phyloP scores from a whole-genome alignment of 306 rosid species.

The Dalbergia cochinchinensis region DNA sequence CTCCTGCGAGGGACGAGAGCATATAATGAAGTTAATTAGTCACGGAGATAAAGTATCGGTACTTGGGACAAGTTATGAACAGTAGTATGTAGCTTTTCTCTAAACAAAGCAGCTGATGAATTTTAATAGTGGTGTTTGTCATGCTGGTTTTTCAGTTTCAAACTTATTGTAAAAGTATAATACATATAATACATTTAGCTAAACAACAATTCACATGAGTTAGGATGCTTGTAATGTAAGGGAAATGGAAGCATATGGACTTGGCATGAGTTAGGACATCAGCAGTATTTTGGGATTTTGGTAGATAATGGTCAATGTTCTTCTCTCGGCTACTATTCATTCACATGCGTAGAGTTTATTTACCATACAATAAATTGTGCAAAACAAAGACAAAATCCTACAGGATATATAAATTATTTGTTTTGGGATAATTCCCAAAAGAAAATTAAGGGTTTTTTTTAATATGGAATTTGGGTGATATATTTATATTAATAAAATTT shows the following conservation, averaged over 20 bases:
- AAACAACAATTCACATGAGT: constrained; percentile 15
- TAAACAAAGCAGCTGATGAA: background rate
- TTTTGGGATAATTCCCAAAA: background rate
- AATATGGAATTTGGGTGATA: too few species aligned
- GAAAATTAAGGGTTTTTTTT: background rate
- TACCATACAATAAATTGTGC: background rate
- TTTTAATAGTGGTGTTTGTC: constrained; percentile 6
- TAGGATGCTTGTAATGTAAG: background rate
- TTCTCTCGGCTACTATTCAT: constrained; percentile 24
- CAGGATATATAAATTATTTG: background rate
- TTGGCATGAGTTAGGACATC: background rate
- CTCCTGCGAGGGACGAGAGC: background rate
- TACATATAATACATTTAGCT: constrained; percentile 5
- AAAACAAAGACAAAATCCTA: background rate
- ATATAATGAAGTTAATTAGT: constrained; percentile 14
- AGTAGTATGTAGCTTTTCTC: constrained; percentile 10
- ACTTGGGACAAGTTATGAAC: constrained; percentile 29
- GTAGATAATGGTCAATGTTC: constrained; percentile 41
- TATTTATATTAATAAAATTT: too few species aligned
- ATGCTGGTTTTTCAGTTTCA: background rate
- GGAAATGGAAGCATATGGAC: constrained; percentile 42
- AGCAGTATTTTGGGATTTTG: constrained; percentile 24
- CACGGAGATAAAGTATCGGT: constrained; percentile 37
- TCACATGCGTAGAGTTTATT: constrained; percentile 43
- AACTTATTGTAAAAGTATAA: background rate